Base-by-base conservation (phyloP, 2,329 filamentous ascomycete species). In the Aulographum hederae region DNA sequence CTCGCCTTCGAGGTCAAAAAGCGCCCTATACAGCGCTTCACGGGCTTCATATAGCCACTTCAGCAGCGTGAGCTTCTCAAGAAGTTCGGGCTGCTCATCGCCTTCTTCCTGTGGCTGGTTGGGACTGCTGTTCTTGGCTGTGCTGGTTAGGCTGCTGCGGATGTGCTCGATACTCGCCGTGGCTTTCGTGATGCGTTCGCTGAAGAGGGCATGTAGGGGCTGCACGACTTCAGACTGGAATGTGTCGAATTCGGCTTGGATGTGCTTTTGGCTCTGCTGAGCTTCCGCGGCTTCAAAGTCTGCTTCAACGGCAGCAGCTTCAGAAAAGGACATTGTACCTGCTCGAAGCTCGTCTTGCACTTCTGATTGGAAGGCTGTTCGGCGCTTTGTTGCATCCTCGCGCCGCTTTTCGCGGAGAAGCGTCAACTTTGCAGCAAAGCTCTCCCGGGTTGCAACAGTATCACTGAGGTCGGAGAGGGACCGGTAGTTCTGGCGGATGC, bases 31-130 rank as follows among this genome's bases (percentile, higher is more conserved):
- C 6, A 95, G 63, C 29, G 69, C 66, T 54, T 98, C 89, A n/a
- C 85, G 74, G 1, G 79, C 78, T 50, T 98, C 89, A 43, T 94
- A 95, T 6, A 95, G 73, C 85, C 89, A 95, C 47, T 95, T 98
- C 11, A 95, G 64, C 30, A 94, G 68, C 0, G 86, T 95, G 10
- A 98, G 64, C 54, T 93, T 92, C 53, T 98, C 89, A 2, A 95
- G 61, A 0, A 95, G 65, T 52, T 98, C 89, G 0, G 89, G 89
- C 48, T 85, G 75, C 50, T 94, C 86, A 43, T 95, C 86, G 13
- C 89, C 86, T 56, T 94, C 86, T 52, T 93, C 84, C 50, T 94
- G 85, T 0, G 84, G 78, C 51, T 82, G 72, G 45, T 92, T 86
- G 0, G 84, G 78, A 13, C 18, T 21, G 18, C 13, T 35, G 8